These are phyloP conservation scores for Coccomyxa sp. DNA, from an alignment of 139 green algal species.

Conservation along the genomic window DNA sequence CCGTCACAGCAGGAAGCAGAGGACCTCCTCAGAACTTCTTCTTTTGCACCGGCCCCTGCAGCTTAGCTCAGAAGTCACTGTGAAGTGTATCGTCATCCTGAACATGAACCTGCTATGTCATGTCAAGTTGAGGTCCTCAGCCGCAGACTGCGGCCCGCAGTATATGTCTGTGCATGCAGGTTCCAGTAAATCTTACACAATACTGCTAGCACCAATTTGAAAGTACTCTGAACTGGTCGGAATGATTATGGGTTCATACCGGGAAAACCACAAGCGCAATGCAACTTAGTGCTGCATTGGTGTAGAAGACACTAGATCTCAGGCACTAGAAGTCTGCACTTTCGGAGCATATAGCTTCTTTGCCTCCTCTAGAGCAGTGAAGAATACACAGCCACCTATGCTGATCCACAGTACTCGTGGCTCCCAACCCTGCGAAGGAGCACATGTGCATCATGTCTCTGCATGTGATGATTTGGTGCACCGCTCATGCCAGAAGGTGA, in stretches of 20 bases:
- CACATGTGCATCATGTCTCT: not conserved
- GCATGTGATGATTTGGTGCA: too few relatives aligned
- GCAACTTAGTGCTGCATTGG: too few relatives aligned
- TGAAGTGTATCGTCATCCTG: not conserved
- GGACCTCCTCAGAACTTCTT: not conserved
- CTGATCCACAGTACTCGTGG: conserved; percentile 95
- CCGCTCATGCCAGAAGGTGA: not conserved
- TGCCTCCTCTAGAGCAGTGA: conserved; percentile 66
- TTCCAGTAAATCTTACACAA: too few relatives aligned
- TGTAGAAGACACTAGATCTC: too few relatives aligned
- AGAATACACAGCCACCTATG: conserved; percentile 91
- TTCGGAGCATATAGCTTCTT: conserved; percentile 54
- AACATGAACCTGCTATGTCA: too few relatives aligned
- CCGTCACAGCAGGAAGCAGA: conserved; percentile 48
- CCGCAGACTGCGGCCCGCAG: too few relatives aligned
- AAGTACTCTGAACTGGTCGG: too few relatives aligned
- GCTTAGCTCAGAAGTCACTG: not conserved
- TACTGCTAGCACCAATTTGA: too few relatives aligned
- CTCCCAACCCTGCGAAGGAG: conserved; percentile 68
- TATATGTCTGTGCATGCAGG: too few relatives aligned
- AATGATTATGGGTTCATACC: too few relatives aligned
- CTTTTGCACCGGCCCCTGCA: not conserved
- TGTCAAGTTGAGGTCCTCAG: too few relatives aligned
- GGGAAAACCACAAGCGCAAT: too few relatives aligned
- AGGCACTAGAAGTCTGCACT: not conserved